Conservation (phyloP, 2,329 filamentous ascomycete genomes). For the Dactylonectria macrodidyma region DNA sequence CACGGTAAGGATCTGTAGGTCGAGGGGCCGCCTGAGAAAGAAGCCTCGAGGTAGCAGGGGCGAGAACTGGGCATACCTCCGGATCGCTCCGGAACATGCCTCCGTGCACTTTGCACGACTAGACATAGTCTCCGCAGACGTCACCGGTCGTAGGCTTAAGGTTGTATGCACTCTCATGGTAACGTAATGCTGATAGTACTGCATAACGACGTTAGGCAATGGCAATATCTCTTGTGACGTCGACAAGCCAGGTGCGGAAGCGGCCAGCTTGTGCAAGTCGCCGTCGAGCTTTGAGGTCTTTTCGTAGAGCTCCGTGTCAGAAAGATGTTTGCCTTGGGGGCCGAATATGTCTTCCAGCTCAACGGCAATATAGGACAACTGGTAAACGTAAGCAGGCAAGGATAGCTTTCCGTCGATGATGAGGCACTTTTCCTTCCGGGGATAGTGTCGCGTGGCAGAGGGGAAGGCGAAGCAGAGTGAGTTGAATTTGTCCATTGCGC, state of each 20-base stretch:
- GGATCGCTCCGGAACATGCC: background rate
- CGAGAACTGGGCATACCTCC: background rate
- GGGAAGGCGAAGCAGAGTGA: background rate
- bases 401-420: background rate
- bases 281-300: background rate
- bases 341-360: conserved; percentile 1
- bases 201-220: background rate
- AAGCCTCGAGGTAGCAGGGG: background rate
- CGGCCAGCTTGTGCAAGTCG: background rate
- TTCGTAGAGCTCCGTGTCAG: conserved; percentile 1
- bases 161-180: background rate
- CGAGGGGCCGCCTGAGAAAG: background rate
- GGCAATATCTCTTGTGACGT: background rate
- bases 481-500: conserved; percentile 4
- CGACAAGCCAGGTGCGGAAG: background rate
- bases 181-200: background rate
- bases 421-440: background rate
- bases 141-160: background rate
- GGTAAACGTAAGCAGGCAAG: background rate
- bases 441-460: background rate
- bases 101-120: background rate
- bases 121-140: background rate
- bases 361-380: background rate
- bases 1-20: background rate
- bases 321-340: background rate